phyloP scores from a whole-genome alignment of 164 flowering plant species.

The Kalanchoe fedtschenkoi region DNA sequence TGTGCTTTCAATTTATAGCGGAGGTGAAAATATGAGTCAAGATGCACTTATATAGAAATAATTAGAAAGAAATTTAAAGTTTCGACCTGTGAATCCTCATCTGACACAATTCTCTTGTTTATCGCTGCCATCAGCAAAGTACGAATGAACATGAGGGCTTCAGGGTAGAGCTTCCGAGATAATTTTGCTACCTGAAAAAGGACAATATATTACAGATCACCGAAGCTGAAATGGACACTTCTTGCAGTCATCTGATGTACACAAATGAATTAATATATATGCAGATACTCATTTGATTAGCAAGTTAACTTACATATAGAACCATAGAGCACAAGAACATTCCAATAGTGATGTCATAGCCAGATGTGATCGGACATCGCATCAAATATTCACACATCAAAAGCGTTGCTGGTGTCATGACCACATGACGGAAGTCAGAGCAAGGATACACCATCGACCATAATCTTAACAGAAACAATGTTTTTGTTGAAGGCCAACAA shows the following conservation, averaged over 20 bases:
- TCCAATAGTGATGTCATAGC: conserved; percentile 70
- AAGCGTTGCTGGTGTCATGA: conserved; percentile 79
- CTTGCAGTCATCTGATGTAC: too few species aligned
- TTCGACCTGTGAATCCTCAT: conserved; percentile 39
- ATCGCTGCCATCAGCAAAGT: conserved; percentile 51
- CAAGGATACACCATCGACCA: conserved; percentile 95
- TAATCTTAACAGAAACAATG: conserved; percentile 69
- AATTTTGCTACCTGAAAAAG: conserved; percentile 51
- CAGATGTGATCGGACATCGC: conserved; percentile 74
- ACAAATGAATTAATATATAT: too few species aligned
- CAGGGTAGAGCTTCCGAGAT: conserved; percentile 81
- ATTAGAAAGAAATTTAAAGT: neutral
- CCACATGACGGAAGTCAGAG: conserved; percentile 88
- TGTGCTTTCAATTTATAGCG: neutral
- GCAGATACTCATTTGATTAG: too few species aligned
- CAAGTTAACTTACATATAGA: conserved; percentile 68
- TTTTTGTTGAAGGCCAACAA: conserved; percentile 89
- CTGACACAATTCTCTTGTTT: conserved; percentile 18
- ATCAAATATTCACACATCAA: conserved; percentile 90
- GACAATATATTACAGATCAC: neutral
- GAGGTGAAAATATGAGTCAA: neutral
- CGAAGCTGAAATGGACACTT: neutral
- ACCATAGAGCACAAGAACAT: conserved; percentile 80
- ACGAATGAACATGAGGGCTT: conserved; percentile 57
- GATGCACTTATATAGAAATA: neutral